Percentiles rank a stretch among this genome's conserved stretches.
Evolutionary conservation across 2,329 filamentous ascomycete species (phyloP).

Genomic region (Teratosphaeria gauchensis): DNA sequence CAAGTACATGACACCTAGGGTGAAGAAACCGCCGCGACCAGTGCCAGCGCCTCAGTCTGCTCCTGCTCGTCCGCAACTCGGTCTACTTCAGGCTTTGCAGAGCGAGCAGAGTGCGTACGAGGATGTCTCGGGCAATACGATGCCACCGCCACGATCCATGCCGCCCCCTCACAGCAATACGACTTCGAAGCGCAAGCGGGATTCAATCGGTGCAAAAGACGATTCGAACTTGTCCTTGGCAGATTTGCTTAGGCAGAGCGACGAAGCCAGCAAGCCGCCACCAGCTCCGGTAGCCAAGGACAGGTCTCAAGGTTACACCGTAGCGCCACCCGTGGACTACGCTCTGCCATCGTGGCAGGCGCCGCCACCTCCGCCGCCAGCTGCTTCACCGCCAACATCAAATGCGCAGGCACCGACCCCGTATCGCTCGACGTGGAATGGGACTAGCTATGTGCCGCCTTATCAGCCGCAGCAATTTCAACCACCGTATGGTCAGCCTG

Average conservation of each 20-base stretch:
- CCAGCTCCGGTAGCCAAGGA: not conserved
- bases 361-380: slow-evolving; percentile 9
- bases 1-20: not conserved
- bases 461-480: slow-evolving; percentile 11
- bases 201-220: slow-evolving; percentile 1
- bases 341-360: slow-evolving; percentile 19
- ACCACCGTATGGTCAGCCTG: not conserved
- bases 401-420: not conserved
- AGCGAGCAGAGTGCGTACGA: slow-evolving; percentile 1
- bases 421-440: not conserved
- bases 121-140: not conserved
- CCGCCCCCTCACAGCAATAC: slow-evolving; percentile 7
- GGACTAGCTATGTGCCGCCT: slow-evolving; percentile 12
- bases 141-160: slow-evolving; percentile 4
- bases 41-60: not conserved
- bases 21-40: not conserved
- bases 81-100: slow-evolving; percentile 10
- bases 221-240: slow-evolving; percentile 16
- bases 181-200: slow-evolving; percentile 20
- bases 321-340: slow-evolving; percentile 14
- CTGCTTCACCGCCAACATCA: not conserved
- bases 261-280: slow-evolving; percentile 9
- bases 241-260: slow-evolving; percentile 19
- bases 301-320: not conserved
- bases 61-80: not conserved